These are phyloP conservation scores for Malus sylvestris DNA, from an alignment of 306 rosid genomes.

Conservation along the genomic window DNA sequence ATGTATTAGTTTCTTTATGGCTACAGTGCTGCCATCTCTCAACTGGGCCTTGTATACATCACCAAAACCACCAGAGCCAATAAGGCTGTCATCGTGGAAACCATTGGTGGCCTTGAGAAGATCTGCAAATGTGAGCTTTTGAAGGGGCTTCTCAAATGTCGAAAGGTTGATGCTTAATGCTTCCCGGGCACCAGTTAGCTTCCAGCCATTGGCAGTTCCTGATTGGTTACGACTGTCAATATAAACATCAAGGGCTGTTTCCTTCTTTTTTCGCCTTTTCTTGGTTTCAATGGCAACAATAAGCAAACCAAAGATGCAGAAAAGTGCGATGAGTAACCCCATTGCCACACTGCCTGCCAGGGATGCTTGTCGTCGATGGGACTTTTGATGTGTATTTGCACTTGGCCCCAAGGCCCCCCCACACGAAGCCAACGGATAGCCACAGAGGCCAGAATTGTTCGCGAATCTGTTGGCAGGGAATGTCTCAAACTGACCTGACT, in stretches of 20 bases:
- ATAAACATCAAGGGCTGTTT: slow-evolving; percentile 50
- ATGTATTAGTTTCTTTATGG: slow-evolving; percentile 86
- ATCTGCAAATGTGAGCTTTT: slow-evolving; percentile 83
- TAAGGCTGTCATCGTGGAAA: slow-evolving; percentile 73
- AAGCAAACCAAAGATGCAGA: slow-evolving; percentile 73
- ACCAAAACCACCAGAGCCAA: slow-evolving; percentile 87
- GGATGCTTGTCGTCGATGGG: slow-evolving; percentile 63
- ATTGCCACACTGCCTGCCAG: slow-evolving; percentile 81
- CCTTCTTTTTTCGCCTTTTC: slow-evolving; percentile 80
- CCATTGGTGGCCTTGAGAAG: slow-evolving; percentile 87
- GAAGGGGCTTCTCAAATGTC: slow-evolving; percentile 78
- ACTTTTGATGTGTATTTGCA: slow-evolving; percentile 30
- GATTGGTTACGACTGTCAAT: slow-evolving; percentile 55
- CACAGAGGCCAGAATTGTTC: slow-evolving; percentile 84
- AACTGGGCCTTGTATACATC: slow-evolving; percentile 89
- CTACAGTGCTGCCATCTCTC: slow-evolving; percentile 84
- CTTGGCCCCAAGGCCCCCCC: slow-evolving; percentile 6
- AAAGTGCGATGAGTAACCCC: slow-evolving; percentile 77
- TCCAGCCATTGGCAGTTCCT: slow-evolving; percentile 62
- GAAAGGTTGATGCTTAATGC: slow-evolving; percentile 89
- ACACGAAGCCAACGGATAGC: slow-evolving; percentile 67
- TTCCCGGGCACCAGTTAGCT: slow-evolving; percentile 61
- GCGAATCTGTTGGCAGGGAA: slow-evolving; percentile 45
- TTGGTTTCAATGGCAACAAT: slow-evolving; percentile 60
- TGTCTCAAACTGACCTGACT: slow-evolving; percentile 66